Percentiles rank a stretch among this genome's conserved stretches.
Evolutionary conservation across 192 early-diverging fungal genomes (phyloP).

Genomic region (Coemansia guatemalensis): DNA sequence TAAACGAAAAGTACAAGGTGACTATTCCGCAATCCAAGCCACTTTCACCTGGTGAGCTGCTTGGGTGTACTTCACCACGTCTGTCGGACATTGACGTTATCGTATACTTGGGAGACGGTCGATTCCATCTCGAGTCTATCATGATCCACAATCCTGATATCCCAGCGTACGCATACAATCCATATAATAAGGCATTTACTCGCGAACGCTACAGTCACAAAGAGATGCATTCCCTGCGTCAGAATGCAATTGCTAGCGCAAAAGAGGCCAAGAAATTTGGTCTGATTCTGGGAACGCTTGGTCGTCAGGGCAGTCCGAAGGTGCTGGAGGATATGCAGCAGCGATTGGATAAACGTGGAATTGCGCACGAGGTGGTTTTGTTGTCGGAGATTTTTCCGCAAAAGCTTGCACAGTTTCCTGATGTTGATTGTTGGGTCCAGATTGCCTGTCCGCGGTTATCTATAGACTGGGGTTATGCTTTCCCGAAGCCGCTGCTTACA

Average conservation of each 20-base stretch:
- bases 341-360: conserved; percentile 60
- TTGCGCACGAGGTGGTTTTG: conserved; percentile 71
- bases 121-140: conserved; percentile 98
- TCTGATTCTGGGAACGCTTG: conserved; percentile 92
- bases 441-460: conserved; percentile 94
- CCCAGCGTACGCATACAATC: conserved; percentile 92
- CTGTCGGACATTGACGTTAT: conserved; percentile 72
- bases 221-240: conserved; percentile 86
- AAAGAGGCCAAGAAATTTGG: conserved; percentile 79
- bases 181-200: conserved; percentile 90
- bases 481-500: conserved; percentile 84
- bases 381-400: conserved; percentile 95
- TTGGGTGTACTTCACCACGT: conserved; percentile 94
- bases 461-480: conserved; percentile 99
- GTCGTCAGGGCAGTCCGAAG: conserved; percentile 92
- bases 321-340: conserved; percentile 81
- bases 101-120: conserved; percentile 89
- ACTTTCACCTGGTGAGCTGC: conserved; percentile 90
- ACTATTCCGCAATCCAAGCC: conserved; percentile 92
- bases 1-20: conserved; percentile 61
- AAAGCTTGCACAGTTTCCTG: conserved; percentile 85
- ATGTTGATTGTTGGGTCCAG: conserved; percentile 92
- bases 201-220: conserved; percentile 90
- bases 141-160: conserved; percentile 97
- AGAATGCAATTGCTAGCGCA: conserved; percentile 77